Evolutionary conservation across 306 rosid genomes (phyloP).

Genomic region (Trifolium fragiferum): DNA sequence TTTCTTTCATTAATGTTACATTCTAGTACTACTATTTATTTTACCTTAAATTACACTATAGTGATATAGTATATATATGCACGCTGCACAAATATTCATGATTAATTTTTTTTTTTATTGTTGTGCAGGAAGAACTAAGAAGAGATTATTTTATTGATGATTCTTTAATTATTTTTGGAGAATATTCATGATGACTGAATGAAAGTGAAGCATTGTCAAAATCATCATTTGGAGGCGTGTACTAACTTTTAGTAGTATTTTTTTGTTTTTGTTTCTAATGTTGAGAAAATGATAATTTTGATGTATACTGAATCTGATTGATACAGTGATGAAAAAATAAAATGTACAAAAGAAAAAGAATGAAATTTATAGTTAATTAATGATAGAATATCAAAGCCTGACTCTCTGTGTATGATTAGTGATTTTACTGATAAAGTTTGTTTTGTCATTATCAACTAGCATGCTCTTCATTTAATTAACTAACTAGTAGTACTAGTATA

Average conservation of each 20-base stretch:
- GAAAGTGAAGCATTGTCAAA: constrained; percentile 62
- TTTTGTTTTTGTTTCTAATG: constrained; percentile 39
- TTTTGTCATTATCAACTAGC: constrained; percentile 30
- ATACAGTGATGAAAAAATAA: constrained; percentile 47
- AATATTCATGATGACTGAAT: constrained; percentile 64
- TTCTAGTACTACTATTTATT: constrained; percentile 26
- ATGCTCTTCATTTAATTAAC: constrained; percentile 38
- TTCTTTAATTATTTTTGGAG: constrained; percentile 73
- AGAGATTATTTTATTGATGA: constrained; percentile 59
- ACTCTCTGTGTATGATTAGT: constrained; percentile 36
- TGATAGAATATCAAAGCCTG: constrained; percentile 36
- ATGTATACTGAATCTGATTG: constrained; percentile 51
- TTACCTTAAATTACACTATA: constrained; percentile 12
- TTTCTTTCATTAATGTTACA: constrained; percentile 25
- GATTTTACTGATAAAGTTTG: constrained; percentile 44
- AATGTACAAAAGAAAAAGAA: constrained; percentile 28
- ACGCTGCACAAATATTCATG: constrained; percentile 59
- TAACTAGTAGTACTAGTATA: neutral
- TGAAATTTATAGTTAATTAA: neutral
- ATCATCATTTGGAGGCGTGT: constrained; percentile 56
- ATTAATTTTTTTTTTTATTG: constrained; percentile 30
- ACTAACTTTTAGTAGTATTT: constrained; percentile 35
- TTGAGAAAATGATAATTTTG: constrained; percentile 45
- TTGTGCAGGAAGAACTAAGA: constrained; percentile 62
- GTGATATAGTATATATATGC: constrained; percentile 43